Percentiles rank a stretch among this genome's conserved stretches.
Evolutionary conservation across 108 stramenopile genomes (phyloP).

Genomic region (Mediolabrus comicus): DNA sequence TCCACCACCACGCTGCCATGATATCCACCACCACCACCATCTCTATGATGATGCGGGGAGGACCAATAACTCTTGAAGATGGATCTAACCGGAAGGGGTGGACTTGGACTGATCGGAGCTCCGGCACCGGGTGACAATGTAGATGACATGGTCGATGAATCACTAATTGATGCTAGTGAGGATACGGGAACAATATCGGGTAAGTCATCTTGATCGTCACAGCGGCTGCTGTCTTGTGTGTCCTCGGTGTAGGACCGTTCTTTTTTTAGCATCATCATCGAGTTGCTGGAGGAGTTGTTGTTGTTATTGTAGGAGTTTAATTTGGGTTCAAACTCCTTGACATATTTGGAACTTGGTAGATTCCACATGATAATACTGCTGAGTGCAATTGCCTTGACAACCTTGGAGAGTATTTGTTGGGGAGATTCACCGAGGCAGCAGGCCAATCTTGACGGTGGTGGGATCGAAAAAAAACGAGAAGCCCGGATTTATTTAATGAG

Average conservation of each 20-base stretch:
- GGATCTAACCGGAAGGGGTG: slow-evolving; percentile 10
- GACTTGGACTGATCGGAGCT: too few species aligned
- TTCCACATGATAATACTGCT: background rate
- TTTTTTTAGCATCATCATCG: background rate
- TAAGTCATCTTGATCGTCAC: background rate
- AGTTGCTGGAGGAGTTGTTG: too few species aligned
- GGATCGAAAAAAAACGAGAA: background rate
- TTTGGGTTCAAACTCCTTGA: background rate
- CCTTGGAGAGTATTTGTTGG: background rate
- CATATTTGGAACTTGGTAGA: background rate
- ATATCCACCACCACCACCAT: background rate
- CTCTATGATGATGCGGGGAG: background rate
- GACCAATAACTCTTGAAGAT: slow-evolving; percentile 35
- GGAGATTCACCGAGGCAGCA: background rate
- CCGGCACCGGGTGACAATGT: background rate
- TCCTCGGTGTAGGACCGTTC: background rate
- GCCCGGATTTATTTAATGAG: too few species aligned
- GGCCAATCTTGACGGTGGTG: background rate
- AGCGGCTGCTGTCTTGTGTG: background rate
- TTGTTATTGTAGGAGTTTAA: background rate
- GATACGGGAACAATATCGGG: background rate
- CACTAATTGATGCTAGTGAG: background rate
- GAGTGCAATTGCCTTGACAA: background rate
- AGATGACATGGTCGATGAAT: background rate
- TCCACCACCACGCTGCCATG: background rate